These are phyloP conservation scores for Paramecium bursaria DNA, from an alignment of 73 alveolate species.

Conservation along the genomic window DNA sequence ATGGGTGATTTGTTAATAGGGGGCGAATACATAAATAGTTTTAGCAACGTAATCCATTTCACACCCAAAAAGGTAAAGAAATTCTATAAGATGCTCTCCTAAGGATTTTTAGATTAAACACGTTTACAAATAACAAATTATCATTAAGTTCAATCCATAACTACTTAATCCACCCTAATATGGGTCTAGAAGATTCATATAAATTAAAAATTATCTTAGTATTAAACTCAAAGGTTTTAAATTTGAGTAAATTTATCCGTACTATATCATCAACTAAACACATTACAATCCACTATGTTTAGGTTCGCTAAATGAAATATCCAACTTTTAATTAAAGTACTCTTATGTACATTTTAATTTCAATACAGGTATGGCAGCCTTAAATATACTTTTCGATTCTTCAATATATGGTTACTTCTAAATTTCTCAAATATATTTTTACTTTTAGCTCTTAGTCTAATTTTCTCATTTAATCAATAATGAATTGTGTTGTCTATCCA, in stretches of 20 bases:
- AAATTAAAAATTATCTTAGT: constrained; percentile 49
- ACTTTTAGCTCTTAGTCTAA: constrained; percentile 19
- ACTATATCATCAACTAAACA: constrained; percentile 39
- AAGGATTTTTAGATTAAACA: background rate
- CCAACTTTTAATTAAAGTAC: constrained; percentile 16
- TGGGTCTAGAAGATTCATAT: constrained; percentile 62
- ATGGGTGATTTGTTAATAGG: background rate
- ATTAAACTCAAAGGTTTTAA: constrained; percentile 45
- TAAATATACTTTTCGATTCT: constrained; percentile 55
- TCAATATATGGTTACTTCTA: constrained; percentile 5
- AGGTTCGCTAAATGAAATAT: constrained; percentile 62
- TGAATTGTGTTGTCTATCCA: background rate
- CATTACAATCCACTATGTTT: constrained; percentile 66
- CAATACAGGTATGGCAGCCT: constrained; percentile 64
- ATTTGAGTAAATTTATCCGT: background rate
- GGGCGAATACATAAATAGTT: constrained; percentile 41
- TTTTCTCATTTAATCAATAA: constrained; percentile 50
- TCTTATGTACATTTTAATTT: constrained; percentile 39
- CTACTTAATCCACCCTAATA: constrained; percentile 69
- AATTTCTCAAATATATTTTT: constrained; percentile 39
- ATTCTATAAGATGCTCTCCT: constrained; percentile 23
- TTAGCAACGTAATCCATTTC: constrained; percentile 56
- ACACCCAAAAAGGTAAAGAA: constrained; percentile 41
- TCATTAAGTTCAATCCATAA: constrained; percentile 63
- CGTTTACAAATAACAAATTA: constrained; percentile 29